Conservation (phyloP, 768 basidiomycete species). For the Termitomyces sp. region DNA sequence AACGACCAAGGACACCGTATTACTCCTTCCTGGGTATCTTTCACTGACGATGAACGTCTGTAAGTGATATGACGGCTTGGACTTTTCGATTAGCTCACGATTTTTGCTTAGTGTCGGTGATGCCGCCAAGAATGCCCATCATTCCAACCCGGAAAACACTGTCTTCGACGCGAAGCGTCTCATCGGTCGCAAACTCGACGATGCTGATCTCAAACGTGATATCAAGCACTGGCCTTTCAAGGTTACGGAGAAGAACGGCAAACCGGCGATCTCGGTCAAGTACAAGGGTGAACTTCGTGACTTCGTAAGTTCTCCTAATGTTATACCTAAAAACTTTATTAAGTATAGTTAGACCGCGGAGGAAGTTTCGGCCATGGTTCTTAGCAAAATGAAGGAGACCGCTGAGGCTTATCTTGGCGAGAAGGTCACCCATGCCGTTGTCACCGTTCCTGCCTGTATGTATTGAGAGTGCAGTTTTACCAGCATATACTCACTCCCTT, state of each 20-base stretch:
- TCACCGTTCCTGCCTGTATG: conserved; percentile 94
- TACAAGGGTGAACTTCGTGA: conserved; percentile 76
- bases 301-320: conserved; percentile 54
- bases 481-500: not conserved
- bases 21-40: conserved; percentile 84
- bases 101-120: conserved; percentile 73
- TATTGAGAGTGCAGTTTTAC: not conserved
- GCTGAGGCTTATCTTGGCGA: conserved; percentile 97
- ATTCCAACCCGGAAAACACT: conserved; percentile 88
- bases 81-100: conserved; percentile 7
- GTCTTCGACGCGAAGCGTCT: conserved; percentile 97
- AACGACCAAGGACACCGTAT: conserved; percentile 90
- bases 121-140: conserved; percentile 93
- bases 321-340: not conserved
- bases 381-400: conserved; percentile 98
- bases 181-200: conserved; percentile 82
- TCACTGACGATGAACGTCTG: conserved; percentile 77
- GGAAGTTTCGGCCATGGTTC: conserved; percentile 94
- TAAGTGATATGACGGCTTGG: conserved; percentile 20
- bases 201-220: conserved; percentile 75
- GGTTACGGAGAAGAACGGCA: conserved; percentile 72
- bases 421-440: conserved; percentile 95
- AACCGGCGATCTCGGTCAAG: conserved; percentile 72
- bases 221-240: conserved; percentile 91
- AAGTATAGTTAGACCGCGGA: conserved; percentile 66